These are phyloP conservation scores for Colletotrichum sp. DNA, from an alignment of 2,329 filamentous ascomycete genomes.

Conservation along the genomic window DNA sequence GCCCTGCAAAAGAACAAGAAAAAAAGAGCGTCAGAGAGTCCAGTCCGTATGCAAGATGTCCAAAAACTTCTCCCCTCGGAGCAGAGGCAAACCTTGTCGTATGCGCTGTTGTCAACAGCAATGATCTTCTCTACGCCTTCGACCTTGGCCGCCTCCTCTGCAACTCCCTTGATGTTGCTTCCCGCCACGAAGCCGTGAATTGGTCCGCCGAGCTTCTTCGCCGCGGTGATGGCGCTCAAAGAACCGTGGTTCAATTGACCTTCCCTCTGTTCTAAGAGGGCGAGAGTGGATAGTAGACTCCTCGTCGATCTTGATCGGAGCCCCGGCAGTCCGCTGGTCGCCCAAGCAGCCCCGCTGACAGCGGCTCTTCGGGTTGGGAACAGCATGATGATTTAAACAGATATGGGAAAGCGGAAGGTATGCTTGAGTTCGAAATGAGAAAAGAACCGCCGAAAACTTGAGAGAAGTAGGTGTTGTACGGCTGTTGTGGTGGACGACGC, in stretches of 20 bases:
- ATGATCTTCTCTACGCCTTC: slow-evolving; percentile 92
- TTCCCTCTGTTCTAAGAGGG: slow-evolving; percentile 89
- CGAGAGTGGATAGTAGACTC: slow-evolving; percentile 81
- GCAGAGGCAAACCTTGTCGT: slow-evolving; percentile 74
- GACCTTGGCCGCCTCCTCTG: slow-evolving; percentile 86
- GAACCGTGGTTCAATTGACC: slow-evolving; percentile 86
- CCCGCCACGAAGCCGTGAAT: slow-evolving; percentile 91
- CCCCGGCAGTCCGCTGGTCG: slow-evolving; percentile 29
- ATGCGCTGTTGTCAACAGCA: slow-evolving; percentile 84
- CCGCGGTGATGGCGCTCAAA: slow-evolving; percentile 84
- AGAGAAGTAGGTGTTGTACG: neutral
- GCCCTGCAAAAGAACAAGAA: slow-evolving; percentile 57
- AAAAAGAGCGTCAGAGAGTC: neutral
- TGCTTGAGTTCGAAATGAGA: neutral
- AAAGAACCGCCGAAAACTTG: neutral
- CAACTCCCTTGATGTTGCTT: slow-evolving; percentile 74
- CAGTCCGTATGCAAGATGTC: neutral
- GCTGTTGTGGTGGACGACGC: neutral
- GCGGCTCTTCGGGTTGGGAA: slow-evolving; percentile 24
- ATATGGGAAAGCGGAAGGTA: neutral
- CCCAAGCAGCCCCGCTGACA: slow-evolving; percentile 22
- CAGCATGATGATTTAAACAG: slow-evolving; percentile 31
- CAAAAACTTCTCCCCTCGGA: neutral
- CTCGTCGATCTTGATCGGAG: slow-evolving; percentile 21
- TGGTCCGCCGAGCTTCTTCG: slow-evolving; percentile 82